Base-by-base conservation (phyloP, 306 rosid species). In the Macrotyloma uniflorum region DNA sequence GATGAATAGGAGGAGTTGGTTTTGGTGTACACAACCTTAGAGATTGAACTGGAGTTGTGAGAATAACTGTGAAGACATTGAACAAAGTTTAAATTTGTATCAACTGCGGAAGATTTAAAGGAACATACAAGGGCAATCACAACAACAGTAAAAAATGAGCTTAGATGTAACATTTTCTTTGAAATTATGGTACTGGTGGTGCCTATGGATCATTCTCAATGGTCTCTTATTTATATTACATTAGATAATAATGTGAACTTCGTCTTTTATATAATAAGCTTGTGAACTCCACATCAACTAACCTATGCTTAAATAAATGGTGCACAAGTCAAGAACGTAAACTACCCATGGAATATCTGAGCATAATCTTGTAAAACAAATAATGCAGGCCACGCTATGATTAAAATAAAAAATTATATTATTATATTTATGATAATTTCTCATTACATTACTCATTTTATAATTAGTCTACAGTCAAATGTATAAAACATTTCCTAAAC, bases 11-110 rank as follows among this genome's bases (percentile, higher is more conserved):
- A 87, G 62, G 90, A 38, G 77, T 87, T 81, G 81, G 36, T 61
- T 79, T 83, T 87, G 80, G 84, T 86, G 81, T 76, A 88, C 18
- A 80, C 74, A 67, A 90, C 67, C 70, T 87, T 70, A 14, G 90
- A 86, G 72, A 90, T 79, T 51, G 90, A 82, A 12, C 67, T 61
- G 70, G 79, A 78, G 38, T 74, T 74, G 40, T 66, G 80, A 28
- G 62, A 75, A 77, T 67, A 82, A 80, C 20, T 69, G 76, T 62
- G 64, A n/a, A 36, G 16, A 82, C 76, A 5, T 67, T n/a, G 63
- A 85, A 70, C 3, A 72, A 69, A 24, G 82, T 33, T 36, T 77
- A 72, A 33, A 80, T 75, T 13, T 72, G 77, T 43, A 30, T 83
- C 70, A 78, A 83, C 42, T 79, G 88, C 16, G 50, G 23, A 15